Evolutionary conservation across 1,139 yeast genomes (phyloP), one percentile per base, ranked within the genome.

Genomic region (Scheffersomyces insectosa): DNA sequence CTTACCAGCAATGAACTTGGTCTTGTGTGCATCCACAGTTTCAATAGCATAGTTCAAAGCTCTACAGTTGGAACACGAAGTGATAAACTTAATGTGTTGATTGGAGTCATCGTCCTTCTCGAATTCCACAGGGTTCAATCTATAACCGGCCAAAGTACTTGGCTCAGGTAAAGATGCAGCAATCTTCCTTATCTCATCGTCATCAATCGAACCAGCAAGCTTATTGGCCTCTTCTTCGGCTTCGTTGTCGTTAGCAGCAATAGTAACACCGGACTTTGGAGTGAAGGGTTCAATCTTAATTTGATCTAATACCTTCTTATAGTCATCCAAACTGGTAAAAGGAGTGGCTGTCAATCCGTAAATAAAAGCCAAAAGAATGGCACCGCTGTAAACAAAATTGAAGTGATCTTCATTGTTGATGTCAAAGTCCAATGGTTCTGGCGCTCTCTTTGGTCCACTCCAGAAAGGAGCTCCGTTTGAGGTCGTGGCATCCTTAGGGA

Each of bases 361-460:
- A 59, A 90, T 86, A 65, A 68, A 88, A 0, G 99, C 99, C 60
- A 91, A 83, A 54, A 93, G 77, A 60, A 89, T 88, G 7, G 99
- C 98, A 47, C 86, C 99, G 13, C 89, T 95, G 40, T 85, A 83
- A 45, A 93, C 72, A 56, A 91, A 93, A 58, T 87, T 81, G 62
- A 84, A 79, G 62, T 93, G 98, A 57, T 88, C 85, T 10, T 77
- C 76, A 60, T 90, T 83, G 55, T 81, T 71, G 52, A 85, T 75
- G 59, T 90, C 95, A 63, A 93, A 91, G 13, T 55, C 73, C 50
- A 90, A 75, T 15, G 97, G 90, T 38, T 79, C 80, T 42, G 99
- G 99, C 16, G 97, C 96, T 65, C 99, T 84, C 71, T 93, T 93
- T 37, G 98, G 95, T 47, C 98, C 97, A 23, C 96, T 83, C 99